phyloP scores from a whole-genome alignment of 257 asterid genomes.

The Jacaranda mimosifolia region DNA sequence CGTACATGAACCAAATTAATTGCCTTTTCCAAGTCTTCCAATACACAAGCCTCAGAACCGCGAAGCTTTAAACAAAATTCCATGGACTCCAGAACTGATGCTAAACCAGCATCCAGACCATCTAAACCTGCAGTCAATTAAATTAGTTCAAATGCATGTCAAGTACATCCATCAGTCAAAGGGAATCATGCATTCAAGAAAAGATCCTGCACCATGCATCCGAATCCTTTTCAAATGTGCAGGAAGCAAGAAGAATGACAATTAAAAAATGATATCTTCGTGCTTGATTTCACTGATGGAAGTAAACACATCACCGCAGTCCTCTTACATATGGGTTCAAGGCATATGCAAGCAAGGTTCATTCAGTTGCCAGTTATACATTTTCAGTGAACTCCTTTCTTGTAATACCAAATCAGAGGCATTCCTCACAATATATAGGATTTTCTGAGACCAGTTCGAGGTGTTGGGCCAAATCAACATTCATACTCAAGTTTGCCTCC shows the following conservation, averaged over 20 bases:
- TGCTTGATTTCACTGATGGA: neutral
- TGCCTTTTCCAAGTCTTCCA: slow-evolving; percentile 95
- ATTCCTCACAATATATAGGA: neutral
- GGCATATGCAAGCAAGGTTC: neutral
- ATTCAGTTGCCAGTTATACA: neutral
- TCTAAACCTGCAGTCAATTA: slow-evolving; percentile 64
- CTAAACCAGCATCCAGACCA: slow-evolving; percentile 89
- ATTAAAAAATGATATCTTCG: neutral
- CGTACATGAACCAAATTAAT: slow-evolving; percentile 89
- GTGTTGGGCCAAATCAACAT: neutral
- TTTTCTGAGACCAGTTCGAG: neutral
- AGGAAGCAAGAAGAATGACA: slow-evolving; percentile 10
- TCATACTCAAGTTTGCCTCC: neutral
- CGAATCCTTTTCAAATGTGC: neutral
- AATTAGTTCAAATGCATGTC: slow-evolving; percentile 25
- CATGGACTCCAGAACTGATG: slow-evolving; percentile 92
- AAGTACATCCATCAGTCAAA: neutral
- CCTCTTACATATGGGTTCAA: neutral
- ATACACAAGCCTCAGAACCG: slow-evolving; percentile 92
- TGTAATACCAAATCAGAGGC: neutral
- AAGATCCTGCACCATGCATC: neutral
- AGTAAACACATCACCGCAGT: neutral
- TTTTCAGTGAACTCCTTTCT: neutral
- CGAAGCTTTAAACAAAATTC: slow-evolving; percentile 95
- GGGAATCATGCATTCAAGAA: slow-evolving; percentile 14